These are phyloP conservation scores for Cladobotryum mycophilum DNA, from an alignment of 2,329 filamentous ascomycete species.

Conservation along the genomic window DNA sequence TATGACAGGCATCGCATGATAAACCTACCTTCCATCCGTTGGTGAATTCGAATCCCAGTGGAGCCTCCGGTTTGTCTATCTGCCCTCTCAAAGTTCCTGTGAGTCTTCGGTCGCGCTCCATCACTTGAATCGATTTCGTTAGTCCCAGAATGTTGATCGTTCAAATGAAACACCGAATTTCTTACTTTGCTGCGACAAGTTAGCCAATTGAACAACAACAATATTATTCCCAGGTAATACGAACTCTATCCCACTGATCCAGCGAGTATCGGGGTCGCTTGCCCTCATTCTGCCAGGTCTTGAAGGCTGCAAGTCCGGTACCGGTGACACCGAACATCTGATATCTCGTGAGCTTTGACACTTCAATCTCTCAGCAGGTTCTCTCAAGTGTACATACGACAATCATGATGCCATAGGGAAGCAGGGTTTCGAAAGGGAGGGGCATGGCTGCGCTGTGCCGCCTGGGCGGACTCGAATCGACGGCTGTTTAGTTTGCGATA, in stretches of 20 bases:
- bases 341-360: conserved; percentile 19
- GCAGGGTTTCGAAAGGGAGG: conserved; percentile 56
- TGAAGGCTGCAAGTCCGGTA: conserved; percentile 51
- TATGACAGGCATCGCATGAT: not conserved
- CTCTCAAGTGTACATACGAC: conserved; percentile 38
- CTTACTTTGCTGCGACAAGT: conserved; percentile 48
- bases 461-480: conserved; percentile 23
- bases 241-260: conserved; percentile 58
- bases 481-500: not conserved
- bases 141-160: conserved; percentile 7
- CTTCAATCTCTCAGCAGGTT: not conserved
- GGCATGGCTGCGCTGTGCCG: conserved; percentile 42
- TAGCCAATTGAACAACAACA: conserved; percentile 17
- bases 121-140: conserved; percentile 42
- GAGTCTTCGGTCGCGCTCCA: conserved; percentile 57
- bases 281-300: conserved; percentile 53
- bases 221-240: conserved; percentile 16
- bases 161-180: not conserved
- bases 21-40: conserved; percentile 56
- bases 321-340: conserved; percentile 61
- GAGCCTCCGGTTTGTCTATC: conserved; percentile 47
- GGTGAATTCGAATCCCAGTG: conserved; percentile 55
- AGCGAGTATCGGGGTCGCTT: conserved; percentile 55
- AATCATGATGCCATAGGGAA: conserved; percentile 60
- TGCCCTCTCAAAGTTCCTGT: conserved; percentile 55